Percentiles rank a stretch among this genome's conserved stretches.
Evolutionary conservation across 2,329 filamentous ascomycete genomes (phyloP).

Genomic region (Onygena corvina): DNA sequence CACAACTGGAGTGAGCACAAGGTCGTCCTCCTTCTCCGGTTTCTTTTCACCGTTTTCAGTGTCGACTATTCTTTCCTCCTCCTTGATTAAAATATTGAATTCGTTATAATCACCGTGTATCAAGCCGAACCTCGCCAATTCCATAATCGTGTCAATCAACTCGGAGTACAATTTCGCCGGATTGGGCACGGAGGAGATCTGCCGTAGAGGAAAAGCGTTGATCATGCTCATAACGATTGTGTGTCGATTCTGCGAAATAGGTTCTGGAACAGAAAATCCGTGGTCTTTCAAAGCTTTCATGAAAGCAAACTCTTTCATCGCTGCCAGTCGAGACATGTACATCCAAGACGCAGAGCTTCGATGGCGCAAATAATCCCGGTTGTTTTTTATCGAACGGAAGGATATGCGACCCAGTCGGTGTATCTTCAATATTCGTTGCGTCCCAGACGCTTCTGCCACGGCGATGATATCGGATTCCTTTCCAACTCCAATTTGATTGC

Average conservation of each 20-base stretch:
- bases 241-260: slow-evolving; percentile 79
- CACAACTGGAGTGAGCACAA: slow-evolving; percentile 62
- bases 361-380: slow-evolving; percentile 87
- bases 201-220: slow-evolving; percentile 81
- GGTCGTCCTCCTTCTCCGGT: slow-evolving; percentile 21
- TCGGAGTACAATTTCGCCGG: slow-evolving; percentile 83
- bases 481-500: slow-evolving; percentile 86
- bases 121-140: slow-evolving; percentile 70
- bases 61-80: slow-evolving; percentile 39
- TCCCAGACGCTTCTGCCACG: slow-evolving; percentile 66
- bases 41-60: slow-evolving; percentile 23
- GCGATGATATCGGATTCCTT: slow-evolving; percentile 98
- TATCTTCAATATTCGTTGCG: slow-evolving; percentile 81
- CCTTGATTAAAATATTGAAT: slow-evolving; percentile 93
- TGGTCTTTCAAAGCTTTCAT: slow-evolving; percentile 76
- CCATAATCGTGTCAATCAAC: slow-evolving; percentile 72
- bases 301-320: slow-evolving; percentile 88
- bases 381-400: slow-evolving; percentile 90
- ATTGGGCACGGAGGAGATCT: slow-evolving; percentile 72
- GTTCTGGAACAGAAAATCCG: slow-evolving; percentile 80
- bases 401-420: slow-evolving; percentile 91
- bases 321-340: slow-evolving; percentile 88
- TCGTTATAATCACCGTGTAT: slow-evolving; percentile 99
- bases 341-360: slow-evolving; percentile 79
- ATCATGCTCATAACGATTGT: slow-evolving; percentile 93